phyloP scores from a whole-genome alignment of 768 basidiomycete genomes.

The Hygrophoropsis aurantiaca region DNA sequence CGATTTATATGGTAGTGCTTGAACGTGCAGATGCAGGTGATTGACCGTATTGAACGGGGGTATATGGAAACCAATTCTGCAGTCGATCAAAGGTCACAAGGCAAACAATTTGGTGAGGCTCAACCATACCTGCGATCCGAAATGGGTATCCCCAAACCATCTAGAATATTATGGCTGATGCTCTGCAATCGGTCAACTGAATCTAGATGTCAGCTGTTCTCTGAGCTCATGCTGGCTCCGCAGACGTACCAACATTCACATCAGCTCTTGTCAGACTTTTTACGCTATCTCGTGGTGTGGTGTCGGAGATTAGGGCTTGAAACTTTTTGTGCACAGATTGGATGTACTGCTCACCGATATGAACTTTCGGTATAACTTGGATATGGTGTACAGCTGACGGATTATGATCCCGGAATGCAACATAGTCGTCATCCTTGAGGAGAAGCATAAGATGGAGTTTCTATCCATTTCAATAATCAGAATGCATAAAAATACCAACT shows the following conservation, averaged over 20 bases:
- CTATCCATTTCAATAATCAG: neutral
- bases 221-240: constrained; percentile 19
- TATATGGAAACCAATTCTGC: constrained; percentile 79
- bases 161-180: constrained; percentile 55
- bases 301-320: constrained; percentile 2
- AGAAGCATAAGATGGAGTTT: neutral
- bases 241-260: constrained; percentile 45
- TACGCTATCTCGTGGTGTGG: constrained; percentile 48
- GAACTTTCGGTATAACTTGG: constrained; percentile 49
- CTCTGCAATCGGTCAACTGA: constrained; percentile 47
- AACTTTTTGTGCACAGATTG: neutral
- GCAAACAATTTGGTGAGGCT: neutral
- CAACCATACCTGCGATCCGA: constrained; percentile 45
- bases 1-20: constrained; percentile 63
- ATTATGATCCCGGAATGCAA: constrained; percentile 52
- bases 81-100: constrained; percentile 9
- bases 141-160: constrained; percentile 41
- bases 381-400: constrained; percentile 52
- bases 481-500: constrained; percentile 25
- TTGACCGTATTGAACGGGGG: constrained; percentile 73
- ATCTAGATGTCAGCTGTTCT: constrained; percentile 9
- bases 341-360: constrained; percentile 41
- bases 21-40: constrained; percentile 77
- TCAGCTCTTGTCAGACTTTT: constrained; percentile 45
- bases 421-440: constrained; percentile 43